Conservation (phyloP, 495 filamentous ascomycete genomes). For the Parachaetomium inaequale region DNA sequence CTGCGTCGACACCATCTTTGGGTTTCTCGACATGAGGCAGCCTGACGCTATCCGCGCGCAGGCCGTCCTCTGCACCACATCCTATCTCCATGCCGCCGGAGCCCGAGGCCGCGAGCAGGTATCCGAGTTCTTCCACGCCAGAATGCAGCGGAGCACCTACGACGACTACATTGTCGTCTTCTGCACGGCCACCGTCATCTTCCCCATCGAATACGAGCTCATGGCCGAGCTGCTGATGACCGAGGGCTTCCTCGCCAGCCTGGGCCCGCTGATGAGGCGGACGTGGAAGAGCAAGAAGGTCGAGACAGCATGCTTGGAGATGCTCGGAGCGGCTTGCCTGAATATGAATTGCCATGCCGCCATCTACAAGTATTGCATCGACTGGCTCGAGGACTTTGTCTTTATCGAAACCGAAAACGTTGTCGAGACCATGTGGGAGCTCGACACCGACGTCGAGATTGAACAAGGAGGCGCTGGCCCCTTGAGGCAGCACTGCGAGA, state of each 20-base stretch:
- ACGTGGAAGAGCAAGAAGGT: slow-evolving; percentile 73
- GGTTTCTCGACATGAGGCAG: slow-evolving; percentile 72
- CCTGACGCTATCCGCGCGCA: slow-evolving; percentile 64
- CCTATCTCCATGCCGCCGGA: slow-evolving; percentile 72
- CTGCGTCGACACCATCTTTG: slow-evolving; percentile 72
- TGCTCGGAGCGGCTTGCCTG: slow-evolving; percentile 88
- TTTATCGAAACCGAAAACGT: slow-evolving; percentile 61
- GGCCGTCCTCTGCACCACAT: slow-evolving; percentile 70
- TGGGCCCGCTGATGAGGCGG: slow-evolving; percentile 67
- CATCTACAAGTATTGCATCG: slow-evolving; percentile 71
- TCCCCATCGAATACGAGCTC: slow-evolving; percentile 72
- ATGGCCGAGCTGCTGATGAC: slow-evolving; percentile 74
- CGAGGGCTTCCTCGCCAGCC: slow-evolving; percentile 69
- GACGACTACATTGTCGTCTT: slow-evolving; percentile 70
- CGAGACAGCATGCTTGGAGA: slow-evolving; percentile 76
- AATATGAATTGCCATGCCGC: slow-evolving; percentile 72
- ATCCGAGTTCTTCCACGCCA: slow-evolving; percentile 58
- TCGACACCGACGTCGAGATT: slow-evolving; percentile 36
- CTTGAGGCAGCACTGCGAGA: slow-evolving; percentile 48
- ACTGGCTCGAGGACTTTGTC: slow-evolving; percentile 78
- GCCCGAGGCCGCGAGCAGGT: slow-evolving; percentile 63
- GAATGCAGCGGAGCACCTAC: slow-evolving; percentile 48
- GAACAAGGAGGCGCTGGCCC: slow-evolving; percentile 42
- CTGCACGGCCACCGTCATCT: slow-evolving; percentile 80
- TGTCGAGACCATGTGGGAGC: slow-evolving; percentile 45